phyloP scores from a whole-genome alignment of 768 basidiomycete genomes.

The Hygrocybe coccinea region DNA sequence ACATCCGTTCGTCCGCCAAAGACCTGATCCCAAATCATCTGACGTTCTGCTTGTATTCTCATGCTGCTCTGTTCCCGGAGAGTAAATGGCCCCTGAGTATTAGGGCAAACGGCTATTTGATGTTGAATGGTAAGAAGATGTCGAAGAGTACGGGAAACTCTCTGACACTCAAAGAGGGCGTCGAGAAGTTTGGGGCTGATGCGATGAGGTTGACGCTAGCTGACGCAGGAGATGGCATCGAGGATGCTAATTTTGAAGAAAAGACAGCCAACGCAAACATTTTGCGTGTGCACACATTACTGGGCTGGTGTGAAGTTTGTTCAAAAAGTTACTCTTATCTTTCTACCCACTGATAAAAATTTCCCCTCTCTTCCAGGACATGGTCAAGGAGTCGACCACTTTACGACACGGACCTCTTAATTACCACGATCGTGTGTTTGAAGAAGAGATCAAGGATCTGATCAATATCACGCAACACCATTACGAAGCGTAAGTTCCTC shows the following conservation, averaged over 20 bases:
- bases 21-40: conserved; percentile 94
- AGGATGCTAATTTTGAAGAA: conserved; percentile 99
- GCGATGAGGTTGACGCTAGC: conserved; percentile 88
- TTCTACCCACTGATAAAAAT: conserved; percentile 5
- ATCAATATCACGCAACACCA: conserved; percentile 76
- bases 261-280: conserved; percentile 97
- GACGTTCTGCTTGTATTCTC: conserved; percentile 91
- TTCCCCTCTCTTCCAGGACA: conserved; percentile 52
- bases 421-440: conserved; percentile 87
- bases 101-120: conserved; percentile 92
- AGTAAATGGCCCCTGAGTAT: conserved; percentile 89
- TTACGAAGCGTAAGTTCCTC: conserved; percentile 67
- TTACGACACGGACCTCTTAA: conserved; percentile 70
- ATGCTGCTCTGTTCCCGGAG: conserved; percentile 89
- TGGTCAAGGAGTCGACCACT: conserved; percentile 63
- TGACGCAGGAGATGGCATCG: conserved; percentile 94
- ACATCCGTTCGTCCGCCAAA: conserved; percentile 96
- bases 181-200: conserved; percentile 95
- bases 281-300: conserved; percentile 82
- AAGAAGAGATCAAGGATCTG: conserved; percentile 83
- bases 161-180: conserved; percentile 81
- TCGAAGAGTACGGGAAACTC: conserved; percentile 95
- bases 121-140: conserved; percentile 99
- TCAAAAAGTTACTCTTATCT: background rate
- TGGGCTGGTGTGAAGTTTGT: conserved; percentile 86